Conservation (phyloP, 1,284 basidiomycete species). For the Veloporphyrellus conicus region DNA sequence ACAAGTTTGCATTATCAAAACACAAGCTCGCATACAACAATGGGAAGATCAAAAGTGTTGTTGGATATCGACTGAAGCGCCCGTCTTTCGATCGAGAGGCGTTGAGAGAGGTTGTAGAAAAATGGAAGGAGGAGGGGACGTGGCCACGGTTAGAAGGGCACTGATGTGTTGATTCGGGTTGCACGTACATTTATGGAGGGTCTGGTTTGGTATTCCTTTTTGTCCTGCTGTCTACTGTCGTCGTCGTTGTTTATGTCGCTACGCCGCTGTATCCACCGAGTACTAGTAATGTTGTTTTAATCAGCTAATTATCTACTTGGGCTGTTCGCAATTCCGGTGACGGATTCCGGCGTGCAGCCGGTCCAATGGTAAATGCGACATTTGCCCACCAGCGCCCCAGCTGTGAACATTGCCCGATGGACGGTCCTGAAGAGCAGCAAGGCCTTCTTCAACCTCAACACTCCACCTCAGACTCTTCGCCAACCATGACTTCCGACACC, state of each 20-base stretch:
- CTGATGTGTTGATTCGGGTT: conserved; percentile 1
- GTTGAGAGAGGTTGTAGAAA: conserved; percentile 69
- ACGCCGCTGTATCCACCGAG: conserved; percentile 17
- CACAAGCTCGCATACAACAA: conserved; percentile 64
- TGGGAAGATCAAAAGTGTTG: conserved; percentile 65
- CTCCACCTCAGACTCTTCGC: not conserved
- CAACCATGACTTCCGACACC: conserved; percentile 21
- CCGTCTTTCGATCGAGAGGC: conserved; percentile 64
- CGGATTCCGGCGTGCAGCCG: too few relatives aligned
- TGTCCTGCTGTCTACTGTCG: conserved; percentile 7
- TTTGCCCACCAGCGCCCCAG: too few relatives aligned
- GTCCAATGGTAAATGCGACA: too few relatives aligned
- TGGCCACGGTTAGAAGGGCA: conserved; percentile 56
- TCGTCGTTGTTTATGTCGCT: conserved; percentile 4
- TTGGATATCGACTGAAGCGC: conserved; percentile 65
- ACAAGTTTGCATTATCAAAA: conserved; percentile 66
- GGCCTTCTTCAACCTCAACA: conserved; percentile 11
- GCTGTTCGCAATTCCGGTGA: too few relatives aligned
- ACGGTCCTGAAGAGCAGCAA: conserved; percentile 18
- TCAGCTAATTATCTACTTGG: conserved; percentile 5
- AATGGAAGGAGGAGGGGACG: conserved; percentile 70
- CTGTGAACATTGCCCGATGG: too few relatives aligned
- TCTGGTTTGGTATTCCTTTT: conserved; percentile 9
- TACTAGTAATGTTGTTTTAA: conserved; percentile 27
- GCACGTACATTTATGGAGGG: conserved; percentile 11